Conservation (phyloP, 176 grass and related monocot genomes). For the Carex parvula region DNA sequence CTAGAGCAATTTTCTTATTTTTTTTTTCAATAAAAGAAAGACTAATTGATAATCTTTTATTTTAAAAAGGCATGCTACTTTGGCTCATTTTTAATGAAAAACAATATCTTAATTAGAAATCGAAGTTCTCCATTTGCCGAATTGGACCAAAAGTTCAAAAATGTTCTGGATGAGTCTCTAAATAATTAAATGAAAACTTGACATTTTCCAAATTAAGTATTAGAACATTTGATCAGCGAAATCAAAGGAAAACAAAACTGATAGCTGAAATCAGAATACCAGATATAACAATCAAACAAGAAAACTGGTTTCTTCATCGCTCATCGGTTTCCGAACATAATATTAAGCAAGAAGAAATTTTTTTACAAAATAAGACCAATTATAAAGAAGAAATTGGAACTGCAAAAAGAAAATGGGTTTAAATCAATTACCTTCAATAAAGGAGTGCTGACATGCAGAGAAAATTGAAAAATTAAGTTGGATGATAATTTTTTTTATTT, state of each 20-base stretch:
- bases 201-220: neutral
- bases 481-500: slow-evolving; percentile 5
- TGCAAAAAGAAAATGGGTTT: neutral
- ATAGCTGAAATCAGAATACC: neutral
- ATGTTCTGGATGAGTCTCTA: neutral
- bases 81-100: neutral
- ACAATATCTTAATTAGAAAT: neutral
- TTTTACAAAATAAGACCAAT: neutral
- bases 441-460: slow-evolving; percentile 4
- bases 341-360: neutral
- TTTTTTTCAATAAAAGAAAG: neutral
- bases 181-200: neutral
- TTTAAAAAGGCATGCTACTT: neutral
- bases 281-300: neutral
- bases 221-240: neutral
- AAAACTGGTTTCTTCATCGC: neutral
- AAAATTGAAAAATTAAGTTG: neutral
- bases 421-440: neutral
- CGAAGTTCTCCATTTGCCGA: neutral
- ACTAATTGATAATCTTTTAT: neutral
- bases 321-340: neutral
- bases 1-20: neutral
- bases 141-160: neutral
- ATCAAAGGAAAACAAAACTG: neutral
- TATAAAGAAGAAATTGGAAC: neutral